A percentile compares a stretch with the other conserved stretches of the same genome.
Conservation (phyloP, 495 filamentous ascomycete species). For the Aspergillus avenaceus region DNA sequence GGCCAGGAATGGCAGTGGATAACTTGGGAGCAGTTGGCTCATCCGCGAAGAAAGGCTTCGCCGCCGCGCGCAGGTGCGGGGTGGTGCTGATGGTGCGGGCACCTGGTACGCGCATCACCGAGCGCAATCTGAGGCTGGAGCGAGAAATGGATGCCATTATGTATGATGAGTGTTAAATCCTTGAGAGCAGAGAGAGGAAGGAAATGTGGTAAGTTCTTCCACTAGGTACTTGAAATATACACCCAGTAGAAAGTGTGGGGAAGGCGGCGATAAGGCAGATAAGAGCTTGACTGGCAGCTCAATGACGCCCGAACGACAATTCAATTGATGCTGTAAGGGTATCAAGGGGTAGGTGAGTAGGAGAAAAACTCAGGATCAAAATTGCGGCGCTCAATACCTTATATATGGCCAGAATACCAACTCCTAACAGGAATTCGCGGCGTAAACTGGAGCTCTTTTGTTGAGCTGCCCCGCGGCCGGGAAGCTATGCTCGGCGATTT, state of each 20-base stretch:
- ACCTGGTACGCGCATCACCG: slow-evolving; percentile 33
- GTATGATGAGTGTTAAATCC: not conserved
- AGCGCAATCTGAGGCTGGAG: slow-evolving; percentile 37
- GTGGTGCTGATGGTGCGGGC: slow-evolving; percentile 40
- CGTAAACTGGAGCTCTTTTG: not conserved
- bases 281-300: not conserved
- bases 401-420: not conserved
- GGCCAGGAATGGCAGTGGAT: slow-evolving; percentile 79
- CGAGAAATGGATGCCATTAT: slow-evolving; percentile 46
- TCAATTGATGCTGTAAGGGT: not conserved
- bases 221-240: not conserved
- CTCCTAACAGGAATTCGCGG: not conserved
- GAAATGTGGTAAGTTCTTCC: not conserved
- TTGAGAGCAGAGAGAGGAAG: not conserved
- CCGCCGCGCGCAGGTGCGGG: slow-evolving; percentile 36
- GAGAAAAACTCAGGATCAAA: not conserved
- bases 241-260: not conserved
- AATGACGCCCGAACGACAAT: not conserved
- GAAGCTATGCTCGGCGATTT: slow-evolving; percentile 14
- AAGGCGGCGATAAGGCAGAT: slow-evolving; percentile 4
- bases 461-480: not conserved
- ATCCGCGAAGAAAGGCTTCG: slow-evolving; percentile 58
- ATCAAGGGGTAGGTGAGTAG: not conserved
- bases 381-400: not conserved
- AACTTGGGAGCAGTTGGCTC: slow-evolving; percentile 75